Conservation (phyloP, 2,329 filamentous ascomycete species). For the Ascochyta viciae-villosae region DNA sequence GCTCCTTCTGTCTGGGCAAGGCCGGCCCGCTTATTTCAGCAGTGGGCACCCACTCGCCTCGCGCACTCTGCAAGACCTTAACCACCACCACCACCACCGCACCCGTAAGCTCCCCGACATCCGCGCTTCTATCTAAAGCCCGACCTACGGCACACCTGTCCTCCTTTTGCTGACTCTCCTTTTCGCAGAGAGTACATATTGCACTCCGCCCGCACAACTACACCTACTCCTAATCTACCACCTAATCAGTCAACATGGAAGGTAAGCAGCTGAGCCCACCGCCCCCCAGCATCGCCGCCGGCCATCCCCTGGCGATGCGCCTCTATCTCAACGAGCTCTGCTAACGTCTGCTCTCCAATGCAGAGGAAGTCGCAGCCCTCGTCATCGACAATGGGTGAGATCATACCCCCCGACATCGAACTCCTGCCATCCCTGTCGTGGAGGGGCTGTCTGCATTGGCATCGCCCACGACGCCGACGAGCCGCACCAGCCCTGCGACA, state of each 20-base stretch:
- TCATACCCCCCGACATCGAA: constrained; percentile 47
- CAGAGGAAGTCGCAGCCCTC: constrained; percentile 99
- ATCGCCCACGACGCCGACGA: constrained; percentile 31
- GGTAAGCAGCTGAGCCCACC: constrained; percentile 63
- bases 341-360: constrained; percentile 49
- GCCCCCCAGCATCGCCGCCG: constrained; percentile 20
- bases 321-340: constrained; percentile 42
- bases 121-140: constrained; percentile 33
- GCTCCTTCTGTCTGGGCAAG: constrained; percentile 48
- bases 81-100: constrained; percentile 37
- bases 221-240: constrained; percentile 46
- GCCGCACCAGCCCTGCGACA: constrained; percentile 31
- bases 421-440: constrained; percentile 46
- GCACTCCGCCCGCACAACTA: constrained; percentile 41
- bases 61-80: constrained; percentile 44
- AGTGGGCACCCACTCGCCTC: constrained; percentile 48
- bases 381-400: constrained; percentile 99
- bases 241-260: constrained; percentile 65
- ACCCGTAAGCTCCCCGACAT: constrained; percentile 45
- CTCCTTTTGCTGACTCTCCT: constrained; percentile 38
- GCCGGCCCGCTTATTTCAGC: constrained; percentile 53
- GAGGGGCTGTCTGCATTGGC: constrained; percentile 45
- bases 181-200: constrained; percentile 40
- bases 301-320: constrained; percentile 28
- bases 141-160: constrained; percentile 28